phyloP scores from a whole-genome alignment of 805 yeast genomes.

The Priceomyces castillae region DNA sequence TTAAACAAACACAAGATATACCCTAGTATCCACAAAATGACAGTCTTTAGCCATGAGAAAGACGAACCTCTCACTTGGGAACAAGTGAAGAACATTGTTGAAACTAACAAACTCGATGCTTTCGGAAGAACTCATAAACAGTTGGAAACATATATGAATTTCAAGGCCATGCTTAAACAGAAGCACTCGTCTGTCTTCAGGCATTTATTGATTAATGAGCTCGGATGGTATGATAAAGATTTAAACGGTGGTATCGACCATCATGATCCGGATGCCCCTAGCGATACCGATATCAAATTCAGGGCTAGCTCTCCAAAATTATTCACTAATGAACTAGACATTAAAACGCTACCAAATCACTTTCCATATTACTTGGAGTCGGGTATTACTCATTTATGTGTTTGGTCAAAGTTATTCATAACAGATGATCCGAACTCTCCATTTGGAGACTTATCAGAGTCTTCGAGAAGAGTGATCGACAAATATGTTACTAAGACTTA shows the following conservation, averaged over 20 bases:
- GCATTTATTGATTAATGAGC: constrained; percentile 45
- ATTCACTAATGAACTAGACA: constrained; percentile 41
- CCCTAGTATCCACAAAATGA: constrained; percentile 7
- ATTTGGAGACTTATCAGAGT: constrained; percentile 49
- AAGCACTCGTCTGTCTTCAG: constrained; percentile 44
- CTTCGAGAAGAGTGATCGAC: constrained; percentile 42
- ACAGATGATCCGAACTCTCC: constrained; percentile 48
- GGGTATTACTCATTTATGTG: constrained; percentile 54
- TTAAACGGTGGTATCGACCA: constrained; percentile 18
- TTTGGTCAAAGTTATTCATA: constrained; percentile 64
- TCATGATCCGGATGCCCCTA: constrained; percentile 11
- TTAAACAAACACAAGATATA: neutral
- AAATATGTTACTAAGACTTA: constrained; percentile 49
- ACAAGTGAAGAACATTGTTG: constrained; percentile 36
- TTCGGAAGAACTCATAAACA: constrained; percentile 48
- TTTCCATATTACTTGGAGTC: constrained; percentile 64
- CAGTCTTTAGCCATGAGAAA: neutral
- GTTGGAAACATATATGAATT: constrained; percentile 44
- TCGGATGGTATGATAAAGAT: constrained; percentile 48
- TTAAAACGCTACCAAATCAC: constrained; percentile 51
- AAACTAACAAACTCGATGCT: constrained; percentile 40
- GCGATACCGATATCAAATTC: constrained; percentile 14
- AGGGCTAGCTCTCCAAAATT: constrained; percentile 35
- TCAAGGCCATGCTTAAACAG: constrained; percentile 39
- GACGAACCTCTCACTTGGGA: constrained; percentile 47